phyloP scores from a whole-genome alignment of 768 basidiomycete genomes.

The Coprinopsis strossmayeri region DNA sequence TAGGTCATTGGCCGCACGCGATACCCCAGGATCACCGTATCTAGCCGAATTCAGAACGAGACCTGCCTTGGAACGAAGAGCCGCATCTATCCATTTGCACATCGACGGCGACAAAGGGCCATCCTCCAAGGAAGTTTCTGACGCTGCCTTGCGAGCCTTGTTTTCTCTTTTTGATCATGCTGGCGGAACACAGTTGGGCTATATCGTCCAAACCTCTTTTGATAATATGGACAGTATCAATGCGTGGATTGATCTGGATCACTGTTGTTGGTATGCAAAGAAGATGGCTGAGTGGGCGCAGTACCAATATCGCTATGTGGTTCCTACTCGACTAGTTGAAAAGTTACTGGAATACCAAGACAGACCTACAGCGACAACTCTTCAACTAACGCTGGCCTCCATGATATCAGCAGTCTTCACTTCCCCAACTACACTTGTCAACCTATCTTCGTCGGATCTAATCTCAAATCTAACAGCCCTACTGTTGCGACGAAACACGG shows the following conservation, averaged over 20 bases:
- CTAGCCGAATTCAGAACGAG: constrained; percentile 79
- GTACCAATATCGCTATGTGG: constrained; percentile 88
- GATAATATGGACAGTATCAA: constrained; percentile 55
- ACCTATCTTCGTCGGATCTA: constrained; percentile 86
- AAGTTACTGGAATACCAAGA: constrained; percentile 62
- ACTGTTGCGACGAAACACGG: constrained; percentile 61
- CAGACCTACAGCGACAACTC: constrained; percentile 31
- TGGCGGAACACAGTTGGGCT: constrained; percentile 66
- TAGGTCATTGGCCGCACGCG: constrained; percentile 59
- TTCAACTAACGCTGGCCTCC: constrained; percentile 57
- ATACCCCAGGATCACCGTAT: constrained; percentile 69
- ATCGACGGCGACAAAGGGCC: constrained; percentile 87
- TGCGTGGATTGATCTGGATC: constrained; percentile 61
- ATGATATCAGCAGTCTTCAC: constrained; percentile 86
- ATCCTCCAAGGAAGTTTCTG: constrained; percentile 62
- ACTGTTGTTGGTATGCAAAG: constrained; percentile 79
- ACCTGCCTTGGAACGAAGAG: constrained; percentile 73
- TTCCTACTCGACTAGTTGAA: constrained; percentile 82
- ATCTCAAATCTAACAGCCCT: constrained; percentile 71
- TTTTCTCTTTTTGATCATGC: constrained; percentile 70
- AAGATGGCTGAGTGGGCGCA: constrained; percentile 82
- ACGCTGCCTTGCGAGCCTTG: constrained; percentile 65
- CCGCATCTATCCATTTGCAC: constrained; percentile 85
- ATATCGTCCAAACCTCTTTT: constrained; percentile 67
- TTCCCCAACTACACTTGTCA: constrained; percentile 76